Conservation (phyloP, 2,329 filamentous ascomycete genomes). For the Fusarium oligoseptatum region DNA sequence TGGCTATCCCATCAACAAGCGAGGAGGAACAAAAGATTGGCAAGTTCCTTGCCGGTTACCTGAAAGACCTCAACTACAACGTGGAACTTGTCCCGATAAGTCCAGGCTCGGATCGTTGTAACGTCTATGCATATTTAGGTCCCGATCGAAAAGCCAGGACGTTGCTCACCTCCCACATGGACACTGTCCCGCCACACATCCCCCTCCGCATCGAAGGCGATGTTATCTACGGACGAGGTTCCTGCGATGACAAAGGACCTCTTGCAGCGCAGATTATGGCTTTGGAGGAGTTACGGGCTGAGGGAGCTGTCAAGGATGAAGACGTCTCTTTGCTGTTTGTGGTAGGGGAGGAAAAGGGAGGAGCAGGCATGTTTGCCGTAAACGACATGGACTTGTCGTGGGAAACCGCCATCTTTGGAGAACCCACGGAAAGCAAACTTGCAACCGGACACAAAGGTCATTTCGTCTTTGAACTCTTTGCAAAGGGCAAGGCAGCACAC, state of each 20-base stretch:
- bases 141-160: conserved; percentile 46
- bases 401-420: conserved; percentile 77
- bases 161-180: conserved; percentile 75
- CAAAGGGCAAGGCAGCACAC: conserved; percentile 69
- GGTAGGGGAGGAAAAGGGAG: conserved; percentile 77
- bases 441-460: conserved; percentile 80
- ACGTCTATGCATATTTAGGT: conserved; percentile 56
- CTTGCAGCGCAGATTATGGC: conserved; percentile 79
- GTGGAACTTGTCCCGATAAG: conserved; percentile 53
- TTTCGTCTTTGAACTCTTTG: conserved; percentile 68
- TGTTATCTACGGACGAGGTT: conserved; percentile 70
- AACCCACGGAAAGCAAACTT: conserved; percentile 79
- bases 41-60: conserved; percentile 48
- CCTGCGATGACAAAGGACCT: conserved; percentile 74
- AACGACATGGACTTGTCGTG: conserved; percentile 65
- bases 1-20: conserved; percentile 52
- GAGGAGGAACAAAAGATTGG: conserved; percentile 53
- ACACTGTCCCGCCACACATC: conserved; percentile 77
- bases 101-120: conserved; percentile 49
- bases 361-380: conserved; percentile 72
- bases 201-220: conserved; percentile 69
- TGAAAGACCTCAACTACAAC: conserved; percentile 51
- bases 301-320: conserved; percentile 39
- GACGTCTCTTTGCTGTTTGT: conserved; percentile 63
- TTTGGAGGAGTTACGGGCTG: conserved; percentile 49